Evolutionary conservation across 2,329 filamentous ascomycete species (phyloP).

Genomic region (Aspergillus amoenus): DNA sequence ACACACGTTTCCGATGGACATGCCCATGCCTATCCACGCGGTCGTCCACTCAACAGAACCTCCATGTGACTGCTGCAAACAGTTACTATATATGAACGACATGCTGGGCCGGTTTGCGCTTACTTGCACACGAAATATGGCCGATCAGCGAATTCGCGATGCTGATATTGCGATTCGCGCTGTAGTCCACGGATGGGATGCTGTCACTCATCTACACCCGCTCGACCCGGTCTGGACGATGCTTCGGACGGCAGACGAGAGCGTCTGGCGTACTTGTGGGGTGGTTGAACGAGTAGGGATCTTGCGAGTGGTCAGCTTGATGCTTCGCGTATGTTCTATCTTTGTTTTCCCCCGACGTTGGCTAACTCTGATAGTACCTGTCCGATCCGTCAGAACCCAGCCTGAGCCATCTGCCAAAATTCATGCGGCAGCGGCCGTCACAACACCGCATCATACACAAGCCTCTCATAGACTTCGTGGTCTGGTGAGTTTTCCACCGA

Average conservation of each 20-base stretch:
- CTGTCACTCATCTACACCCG: conserved; percentile 2
- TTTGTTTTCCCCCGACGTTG: not conserved
- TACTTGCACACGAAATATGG: not conserved
- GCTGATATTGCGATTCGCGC: conserved; percentile 12
- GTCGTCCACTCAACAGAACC: not conserved
- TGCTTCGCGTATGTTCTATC: conserved; percentile 7
- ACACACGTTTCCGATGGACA: conserved; percentile 4
- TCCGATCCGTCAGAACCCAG: conserved; percentile 8
- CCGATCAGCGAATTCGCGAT: conserved; percentile 8
- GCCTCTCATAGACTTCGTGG: conserved; percentile 14
- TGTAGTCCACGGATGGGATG: conserved; percentile 11
- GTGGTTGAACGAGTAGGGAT: conserved; percentile 5
- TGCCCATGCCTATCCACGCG: not conserved
- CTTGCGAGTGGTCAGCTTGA: conserved; percentile 6
- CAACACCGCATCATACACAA: conserved; percentile 14
- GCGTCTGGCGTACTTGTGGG: conserved; percentile 10
- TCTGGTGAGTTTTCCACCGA: conserved; percentile 6
- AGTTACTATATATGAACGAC: conserved; percentile 11
- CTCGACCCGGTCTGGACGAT: conserved; percentile 12
- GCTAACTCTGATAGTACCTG: not conserved
- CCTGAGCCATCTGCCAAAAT: conserved; percentile 5
- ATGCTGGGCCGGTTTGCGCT: conserved; percentile 6
- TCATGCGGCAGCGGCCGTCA: conserved; percentile 13
- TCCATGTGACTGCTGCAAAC: conserved; percentile 7
- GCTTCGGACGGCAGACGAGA: conserved; percentile 9